Evolutionary conservation across 345 rosid genomes (phyloP).

Genomic region (Rubroshorea leprosula): DNA sequence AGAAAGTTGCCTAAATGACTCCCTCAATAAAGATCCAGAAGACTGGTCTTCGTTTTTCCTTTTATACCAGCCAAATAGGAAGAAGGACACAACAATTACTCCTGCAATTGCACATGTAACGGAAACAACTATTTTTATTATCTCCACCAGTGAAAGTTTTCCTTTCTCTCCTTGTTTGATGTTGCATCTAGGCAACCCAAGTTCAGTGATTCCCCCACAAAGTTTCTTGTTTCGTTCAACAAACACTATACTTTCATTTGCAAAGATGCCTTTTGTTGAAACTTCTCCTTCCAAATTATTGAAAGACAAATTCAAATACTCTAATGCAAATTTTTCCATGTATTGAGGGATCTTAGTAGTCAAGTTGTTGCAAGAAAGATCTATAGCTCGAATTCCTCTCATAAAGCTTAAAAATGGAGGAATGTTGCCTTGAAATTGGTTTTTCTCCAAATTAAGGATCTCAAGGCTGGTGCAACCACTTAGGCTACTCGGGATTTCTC

Average conservation of each 20-base stretch:
- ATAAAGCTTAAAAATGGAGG: too few relatives aligned
- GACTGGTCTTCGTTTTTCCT: background rate
- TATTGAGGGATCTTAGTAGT: too few relatives aligned
- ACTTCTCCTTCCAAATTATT: conserved; percentile 24
- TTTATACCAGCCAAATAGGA: background rate
- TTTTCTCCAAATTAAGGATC: too few relatives aligned
- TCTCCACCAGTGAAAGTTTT: background rate
- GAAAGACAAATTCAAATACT: too few relatives aligned
- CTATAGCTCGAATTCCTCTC: too few relatives aligned
- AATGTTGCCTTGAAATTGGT: too few relatives aligned
- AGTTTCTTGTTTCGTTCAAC: conserved; percentile 24
- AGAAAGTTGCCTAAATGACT: conserved; percentile 2
- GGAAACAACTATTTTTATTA: background rate
- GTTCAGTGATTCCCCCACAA: conserved; percentile 22
- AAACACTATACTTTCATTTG: conserved; percentile 14
- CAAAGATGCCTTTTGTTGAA: conserved; percentile 21
- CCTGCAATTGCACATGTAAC: too few relatives aligned
- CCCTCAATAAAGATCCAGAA: background rate
- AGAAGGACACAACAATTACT: background rate
- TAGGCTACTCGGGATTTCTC: too few relatives aligned
- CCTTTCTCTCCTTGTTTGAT: background rate
- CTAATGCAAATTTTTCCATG: too few relatives aligned
- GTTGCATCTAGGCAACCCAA: conserved; percentile 12
- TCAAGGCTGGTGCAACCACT: too few relatives aligned
- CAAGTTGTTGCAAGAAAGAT: too few relatives aligned